Evolutionary conservation across 176 grass and related monocot genomes (phyloP), one percentile per base, ranked within the genome.

Genomic region (Panicum miliaceum): DNA sequence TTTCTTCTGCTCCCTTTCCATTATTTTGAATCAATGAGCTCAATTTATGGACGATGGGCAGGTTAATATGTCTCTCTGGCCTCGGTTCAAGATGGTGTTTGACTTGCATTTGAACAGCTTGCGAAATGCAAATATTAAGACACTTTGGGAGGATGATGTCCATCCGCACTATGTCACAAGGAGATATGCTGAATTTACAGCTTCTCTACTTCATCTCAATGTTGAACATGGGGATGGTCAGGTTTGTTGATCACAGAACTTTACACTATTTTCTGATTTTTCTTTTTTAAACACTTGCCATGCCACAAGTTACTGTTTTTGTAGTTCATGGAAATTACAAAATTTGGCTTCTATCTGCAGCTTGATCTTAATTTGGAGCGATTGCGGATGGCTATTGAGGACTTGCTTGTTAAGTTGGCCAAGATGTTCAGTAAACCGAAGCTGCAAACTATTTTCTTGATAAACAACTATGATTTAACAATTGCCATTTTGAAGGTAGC

Each of bases 51-150:
- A 67, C 8, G 68, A 75, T 89, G 53, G 71, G 45, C 84, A 95
- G 96, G 93, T 98, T 64, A 98, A 98, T 76, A 85, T 98, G 68
- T 90, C 96, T 51, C 83, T 98, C 32, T 95, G 93, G 93, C 93
- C 93, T 78, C 91, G 96, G 43, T 98, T 98, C 89, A 98, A 98
- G 93, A 85, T 98, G 96, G 96, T 98, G 67, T 98, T 98, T 83
- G 96, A 98, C 78, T 87, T 98, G 87, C 96, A 98, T 86, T 82
- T 98, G 75, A 93, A 89, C 64, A 98, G 96, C 71, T 86, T 98
- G 58, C 87, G 96, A 46, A 95, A 90, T 89, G 96, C 96, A 18
- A 95, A 94, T 85, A 88, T 95, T 78, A 98, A 84, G 80, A 88
- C 90, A 38, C 83, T 98, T 29, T 98, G 96, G 93, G 93, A 98